phyloP scores from a whole-genome alignment of 192 early-diverging fungal species.

The Gigaspora rosea region DNA sequence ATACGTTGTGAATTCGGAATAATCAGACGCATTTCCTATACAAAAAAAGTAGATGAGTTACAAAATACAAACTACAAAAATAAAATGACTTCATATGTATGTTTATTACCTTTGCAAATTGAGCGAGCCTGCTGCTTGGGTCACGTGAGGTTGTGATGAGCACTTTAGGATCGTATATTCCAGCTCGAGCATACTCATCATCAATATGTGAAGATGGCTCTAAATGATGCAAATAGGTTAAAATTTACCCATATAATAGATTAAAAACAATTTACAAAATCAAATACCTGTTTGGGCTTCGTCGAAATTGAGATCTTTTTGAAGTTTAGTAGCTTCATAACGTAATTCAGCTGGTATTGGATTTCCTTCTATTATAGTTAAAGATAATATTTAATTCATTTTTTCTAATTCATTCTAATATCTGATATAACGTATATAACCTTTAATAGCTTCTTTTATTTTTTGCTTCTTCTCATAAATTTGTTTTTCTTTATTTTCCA shows the following conservation, averaged over 20 bases:
- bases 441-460: slow-evolving; percentile 87
- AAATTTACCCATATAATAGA: background rate
- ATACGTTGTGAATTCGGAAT: slow-evolving; percentile 97
- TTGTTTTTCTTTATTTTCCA: slow-evolving; percentile 89
- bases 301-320: slow-evolving; percentile 83
- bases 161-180: slow-evolving; percentile 92
- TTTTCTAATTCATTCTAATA: background rate
- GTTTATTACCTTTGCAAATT: slow-evolving; percentile 81
- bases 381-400: background rate
- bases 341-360: slow-evolving; percentile 84
- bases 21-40: slow-evolving; percentile 84
- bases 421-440: slow-evolving; percentile 40
- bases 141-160: slow-evolving; percentile 96
- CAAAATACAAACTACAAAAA: background rate
- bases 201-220: slow-evolving; percentile 81
- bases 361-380: slow-evolving; percentile 69
- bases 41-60: background rate
- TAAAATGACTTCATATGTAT: background rate
- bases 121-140: slow-evolving; percentile 86
- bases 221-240: slow-evolving; percentile 27
- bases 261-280: background rate
- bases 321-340: slow-evolving; percentile 71
- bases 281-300: slow-evolving; percentile 76
- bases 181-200: slow-evolving; percentile 96
- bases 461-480: slow-evolving; percentile 94